Evolutionary conservation across 108 stramenopile species (phyloP).

Genomic region (Nitzschia sp.): DNA sequence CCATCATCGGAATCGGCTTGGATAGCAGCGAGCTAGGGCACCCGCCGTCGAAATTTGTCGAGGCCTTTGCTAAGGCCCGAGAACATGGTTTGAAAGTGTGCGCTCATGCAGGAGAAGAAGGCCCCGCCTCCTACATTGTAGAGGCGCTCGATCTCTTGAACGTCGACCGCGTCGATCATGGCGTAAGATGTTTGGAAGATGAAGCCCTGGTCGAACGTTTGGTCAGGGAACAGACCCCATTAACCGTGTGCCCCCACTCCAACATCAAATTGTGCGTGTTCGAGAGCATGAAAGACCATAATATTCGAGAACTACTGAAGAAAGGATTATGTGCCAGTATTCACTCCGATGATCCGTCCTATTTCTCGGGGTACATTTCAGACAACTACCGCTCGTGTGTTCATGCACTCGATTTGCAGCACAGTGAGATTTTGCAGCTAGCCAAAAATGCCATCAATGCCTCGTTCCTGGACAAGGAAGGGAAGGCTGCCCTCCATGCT

Average conservation of each 20-base stretch:
- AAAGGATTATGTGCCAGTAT: conserved; percentile 35
- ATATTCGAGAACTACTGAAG: conserved; percentile 23
- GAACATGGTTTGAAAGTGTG: conserved; percentile 25
- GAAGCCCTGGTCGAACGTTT: conserved; percentile 26
- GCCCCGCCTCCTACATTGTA: conserved; percentile 36
- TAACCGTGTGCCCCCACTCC: conserved; percentile 47
- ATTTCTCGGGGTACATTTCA: conserved; percentile 48
- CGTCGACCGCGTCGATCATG: conserved; percentile 47
- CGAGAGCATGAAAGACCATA: conserved; percentile 38
- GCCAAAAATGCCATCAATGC: conserved; percentile 41
- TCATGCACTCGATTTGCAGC: conserved; percentile 18
- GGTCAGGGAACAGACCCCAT: conserved; percentile 25
- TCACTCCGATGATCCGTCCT: conserved; percentile 46
- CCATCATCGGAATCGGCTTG: conserved; percentile 38
- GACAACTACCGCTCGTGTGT: conserved; percentile 30
- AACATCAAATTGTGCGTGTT: conserved; percentile 45
- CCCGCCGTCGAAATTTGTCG: conserved; percentile 35
- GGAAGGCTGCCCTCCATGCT: conserved; percentile 20
- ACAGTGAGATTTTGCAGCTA: conserved; percentile 28
- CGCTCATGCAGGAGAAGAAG: conserved; percentile 51
- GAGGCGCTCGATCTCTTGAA: conserved; percentile 33
- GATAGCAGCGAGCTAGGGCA: conserved; percentile 34
- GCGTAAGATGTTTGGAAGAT: conserved; percentile 40
- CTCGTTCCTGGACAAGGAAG: conserved; percentile 11
- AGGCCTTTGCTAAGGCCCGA: conserved; percentile 27